A percentile compares a stretch with the other conserved stretches of the same genome.
Evolutionary conservation across 257 asterid genomes (phyloP).

Genomic region (Fraxinus quadrangulata): DNA sequence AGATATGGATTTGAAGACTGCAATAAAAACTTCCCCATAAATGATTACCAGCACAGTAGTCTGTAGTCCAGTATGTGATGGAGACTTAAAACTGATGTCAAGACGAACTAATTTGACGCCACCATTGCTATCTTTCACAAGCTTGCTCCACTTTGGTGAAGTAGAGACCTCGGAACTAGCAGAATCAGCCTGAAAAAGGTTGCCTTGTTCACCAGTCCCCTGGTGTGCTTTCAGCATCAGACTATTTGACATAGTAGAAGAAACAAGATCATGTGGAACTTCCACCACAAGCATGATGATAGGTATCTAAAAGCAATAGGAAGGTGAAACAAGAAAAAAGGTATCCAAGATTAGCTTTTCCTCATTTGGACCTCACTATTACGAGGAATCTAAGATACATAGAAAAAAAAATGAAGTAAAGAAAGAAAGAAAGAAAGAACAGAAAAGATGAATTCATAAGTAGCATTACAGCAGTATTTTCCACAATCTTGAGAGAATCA

Average conservation of each 20-base stretch:
- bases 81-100: conserved; percentile 97
- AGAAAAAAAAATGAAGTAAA: neutral
- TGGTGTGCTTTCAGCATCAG: conserved; percentile 48
- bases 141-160: conserved; percentile 46
- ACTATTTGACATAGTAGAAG: conserved; percentile 49
- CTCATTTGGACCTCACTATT: neutral
- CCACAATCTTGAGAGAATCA: conserved; percentile 99
- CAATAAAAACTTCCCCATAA: conserved; percentile 17
- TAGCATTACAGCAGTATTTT: conserved; percentile 94
- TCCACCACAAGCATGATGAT: conserved; percentile 99
- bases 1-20: conserved; percentile 3
- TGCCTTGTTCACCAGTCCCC: conserved; percentile 48
- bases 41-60: conserved; percentile 90
- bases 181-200: conserved; percentile 49
- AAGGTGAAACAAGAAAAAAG: conserved; percentile 21
- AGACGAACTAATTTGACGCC: conserved; percentile 82
- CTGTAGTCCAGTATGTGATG: conserved; percentile 95
- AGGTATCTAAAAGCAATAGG: conserved; percentile 65
- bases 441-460: conserved; percentile 24
- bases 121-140: conserved; percentile 40
- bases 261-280: conserved; percentile 80
- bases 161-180: conserved; percentile 44
- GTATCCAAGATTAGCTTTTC: conserved; percentile 1
- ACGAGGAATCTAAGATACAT: neutral
- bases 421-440: neutral